Percentiles rank a stretch among this genome's conserved stretches.
Evolutionary conservation across 805 yeast genomes (phyloP).

Genomic region (Candida sakaeoensis): DNA sequence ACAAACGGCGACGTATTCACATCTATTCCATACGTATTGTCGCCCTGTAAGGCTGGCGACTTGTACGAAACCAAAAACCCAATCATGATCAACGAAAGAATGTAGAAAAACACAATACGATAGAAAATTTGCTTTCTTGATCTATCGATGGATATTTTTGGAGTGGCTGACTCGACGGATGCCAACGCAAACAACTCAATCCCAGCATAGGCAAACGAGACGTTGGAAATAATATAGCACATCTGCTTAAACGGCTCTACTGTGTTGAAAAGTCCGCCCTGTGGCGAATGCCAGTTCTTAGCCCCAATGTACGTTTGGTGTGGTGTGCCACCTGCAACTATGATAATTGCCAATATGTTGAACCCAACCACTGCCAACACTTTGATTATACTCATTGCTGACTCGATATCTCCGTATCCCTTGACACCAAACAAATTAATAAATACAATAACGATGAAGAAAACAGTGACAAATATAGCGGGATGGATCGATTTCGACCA

Average conservation of each 20-base stretch:
- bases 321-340: constrained; percentile 58
- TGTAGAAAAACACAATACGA: constrained; percentile 58
- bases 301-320: constrained; percentile 58
- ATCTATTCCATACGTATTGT: constrained; percentile 17
- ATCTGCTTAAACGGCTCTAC: constrained; percentile 54
- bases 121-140: constrained; percentile 66
- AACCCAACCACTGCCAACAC: constrained; percentile 58
- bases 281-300: constrained; percentile 52
- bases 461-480: constrained; percentile 55
- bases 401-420: constrained; percentile 71
- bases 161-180: constrained; percentile 63
- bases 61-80: constrained; percentile 50
- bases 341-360: constrained; percentile 50
- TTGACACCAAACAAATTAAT: constrained; percentile 60
- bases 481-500: constrained; percentile 36
- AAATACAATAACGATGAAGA: constrained; percentile 46
- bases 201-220: constrained; percentile 65
- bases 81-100: constrained; percentile 49
- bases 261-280: constrained; percentile 45
- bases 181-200: constrained; percentile 64
- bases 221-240: constrained; percentile 55
- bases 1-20: constrained; percentile 36
- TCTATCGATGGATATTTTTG: constrained; percentile 56
- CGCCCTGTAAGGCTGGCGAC: constrained; percentile 12
- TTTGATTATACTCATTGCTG: constrained; percentile 50